phyloP scores from a whole-genome alignment of 2,329 filamentous ascomycete genomes.

The Colletotrichum theobromicola region DNA sequence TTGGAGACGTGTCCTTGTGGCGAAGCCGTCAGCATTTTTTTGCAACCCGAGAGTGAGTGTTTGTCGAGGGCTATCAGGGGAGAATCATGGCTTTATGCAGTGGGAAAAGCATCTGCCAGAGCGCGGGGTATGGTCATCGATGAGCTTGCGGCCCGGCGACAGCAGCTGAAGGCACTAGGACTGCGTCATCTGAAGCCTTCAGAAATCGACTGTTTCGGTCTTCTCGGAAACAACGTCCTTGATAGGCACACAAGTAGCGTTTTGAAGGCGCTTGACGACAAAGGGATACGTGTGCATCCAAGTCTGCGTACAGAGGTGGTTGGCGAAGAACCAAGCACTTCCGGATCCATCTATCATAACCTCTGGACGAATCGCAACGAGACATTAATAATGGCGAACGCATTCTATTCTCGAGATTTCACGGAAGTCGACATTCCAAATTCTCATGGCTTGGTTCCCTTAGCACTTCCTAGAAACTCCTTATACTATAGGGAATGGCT shows the following conservation, averaged over 20 bases:
- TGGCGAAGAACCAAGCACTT: rapidly evolving
- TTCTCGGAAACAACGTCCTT: neutral
- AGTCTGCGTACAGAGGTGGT: neutral
- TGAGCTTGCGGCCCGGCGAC: neutral
- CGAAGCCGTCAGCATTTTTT: neutral
- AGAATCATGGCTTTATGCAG: rapidly evolving
- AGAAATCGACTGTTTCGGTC: neutral
- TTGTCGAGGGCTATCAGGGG: neutral
- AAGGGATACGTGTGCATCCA: neutral
- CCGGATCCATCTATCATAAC: neutral
- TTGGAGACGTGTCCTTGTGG: neutral
- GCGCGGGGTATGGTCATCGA: neutral
- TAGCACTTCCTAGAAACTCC: rapidly evolving
- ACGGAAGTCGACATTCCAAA: neutral
- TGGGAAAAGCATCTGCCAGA: rapidly evolving
- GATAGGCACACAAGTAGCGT: neutral
- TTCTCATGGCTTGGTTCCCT: neutral
- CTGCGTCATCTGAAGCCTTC: neutral
- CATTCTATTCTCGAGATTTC: neutral
- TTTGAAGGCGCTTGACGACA: neutral
- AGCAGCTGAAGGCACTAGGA: neutral
- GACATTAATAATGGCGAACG: neutral
- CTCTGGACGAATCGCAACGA: rapidly evolving
- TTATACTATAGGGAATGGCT: neutral
- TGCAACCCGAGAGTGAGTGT: neutral